These are phyloP conservation scores for Phyllosticta paracitricarpa DNA, from an alignment of 2,329 filamentous ascomycete species.

Conservation along the genomic window DNA sequence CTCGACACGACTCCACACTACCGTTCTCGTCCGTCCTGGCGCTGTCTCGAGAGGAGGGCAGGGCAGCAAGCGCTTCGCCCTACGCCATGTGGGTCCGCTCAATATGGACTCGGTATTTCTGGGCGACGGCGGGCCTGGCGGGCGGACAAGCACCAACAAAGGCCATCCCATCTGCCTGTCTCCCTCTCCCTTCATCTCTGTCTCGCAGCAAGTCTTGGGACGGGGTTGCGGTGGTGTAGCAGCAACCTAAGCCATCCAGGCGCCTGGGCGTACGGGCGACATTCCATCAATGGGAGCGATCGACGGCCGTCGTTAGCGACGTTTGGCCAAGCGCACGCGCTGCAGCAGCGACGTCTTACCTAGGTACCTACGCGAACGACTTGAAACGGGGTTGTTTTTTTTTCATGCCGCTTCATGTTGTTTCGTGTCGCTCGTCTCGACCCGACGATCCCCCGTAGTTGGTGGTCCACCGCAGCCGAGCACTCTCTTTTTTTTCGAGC, in stretches of 20 bases:
- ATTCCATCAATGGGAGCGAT: not conserved
- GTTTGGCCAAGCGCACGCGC: not conserved
- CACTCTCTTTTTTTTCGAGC: too few relatives aligned
- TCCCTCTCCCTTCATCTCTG: not conserved
- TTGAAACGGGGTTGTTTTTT: not conserved
- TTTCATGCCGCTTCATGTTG: not conserved
- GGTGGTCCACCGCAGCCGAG: not conserved
- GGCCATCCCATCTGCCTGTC: too few relatives aligned
- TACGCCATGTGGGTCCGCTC: not conserved
- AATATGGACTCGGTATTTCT: not conserved
- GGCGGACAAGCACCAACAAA: too few relatives aligned
- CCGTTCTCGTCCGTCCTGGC: too few relatives aligned
- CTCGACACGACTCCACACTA: not conserved
- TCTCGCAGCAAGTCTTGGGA: not conserved
- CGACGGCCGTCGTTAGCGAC: not conserved
- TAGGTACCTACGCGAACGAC: not conserved
- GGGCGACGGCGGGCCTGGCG: not conserved
- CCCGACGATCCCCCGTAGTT: not conserved
- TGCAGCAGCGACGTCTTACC: too few relatives aligned
- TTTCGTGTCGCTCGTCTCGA: not conserved
- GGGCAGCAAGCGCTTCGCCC: not conserved
- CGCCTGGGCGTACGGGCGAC: not conserved
- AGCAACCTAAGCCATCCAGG: not conserved
- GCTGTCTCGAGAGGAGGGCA: too few relatives aligned
- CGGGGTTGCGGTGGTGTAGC: not conserved